Percentiles rank a stretch among this genome's conserved stretches.
These are phyloP conservation scores for Podosphaera xanthii DNA, from an alignment of 2,329 filamentous ascomycete genomes.

Conservation along the genomic window DNA sequence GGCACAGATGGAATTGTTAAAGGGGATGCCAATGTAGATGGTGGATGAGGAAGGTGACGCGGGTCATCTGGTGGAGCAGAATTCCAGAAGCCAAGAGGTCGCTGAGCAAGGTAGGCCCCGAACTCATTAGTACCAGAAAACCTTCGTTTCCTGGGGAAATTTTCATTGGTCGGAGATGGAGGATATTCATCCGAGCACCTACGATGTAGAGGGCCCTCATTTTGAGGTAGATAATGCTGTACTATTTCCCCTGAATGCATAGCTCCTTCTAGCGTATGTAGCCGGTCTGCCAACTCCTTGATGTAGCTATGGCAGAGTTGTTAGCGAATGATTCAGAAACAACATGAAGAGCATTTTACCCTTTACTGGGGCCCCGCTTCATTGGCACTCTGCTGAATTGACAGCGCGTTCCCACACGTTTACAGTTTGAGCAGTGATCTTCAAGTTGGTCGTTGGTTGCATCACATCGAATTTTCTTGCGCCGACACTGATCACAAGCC, in stretches of 20 bases:
- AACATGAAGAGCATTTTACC: constrained; percentile 23
- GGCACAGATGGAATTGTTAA: constrained; percentile 5
- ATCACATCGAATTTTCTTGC: constrained; percentile 82
- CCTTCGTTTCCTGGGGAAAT: constrained; percentile 22
- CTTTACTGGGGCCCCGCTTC: constrained; percentile 77
- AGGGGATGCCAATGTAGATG: constrained; percentile 5
- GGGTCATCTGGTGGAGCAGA: constrained; percentile 8
- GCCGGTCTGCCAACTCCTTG: constrained; percentile 69
- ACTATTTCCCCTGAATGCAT: constrained; percentile 26
- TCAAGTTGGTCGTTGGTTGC: constrained; percentile 51
- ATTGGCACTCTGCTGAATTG: constrained; percentile 73
- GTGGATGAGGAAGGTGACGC: constrained; percentile 7
- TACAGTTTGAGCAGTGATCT: constrained; percentile 61
- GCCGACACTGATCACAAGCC: constrained; percentile 70
- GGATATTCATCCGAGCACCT: constrained; percentile 28
- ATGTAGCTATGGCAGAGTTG: constrained; percentile 41
- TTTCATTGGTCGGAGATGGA: constrained; percentile 23
- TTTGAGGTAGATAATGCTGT: constrained; percentile 23
- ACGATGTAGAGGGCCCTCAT: constrained; percentile 8
- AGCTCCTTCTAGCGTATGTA: constrained; percentile 53
- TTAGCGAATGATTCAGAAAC: constrained; percentile 1
- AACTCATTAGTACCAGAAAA: constrained; percentile 25
- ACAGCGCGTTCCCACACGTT: constrained; percentile 51
- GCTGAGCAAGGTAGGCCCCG: constrained; percentile 18
- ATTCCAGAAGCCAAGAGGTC: constrained; percentile 9